These are phyloP conservation scores for Aspergillus texensis DNA, from an alignment of 2,329 filamentous ascomycete genomes.

Conservation along the genomic window DNA sequence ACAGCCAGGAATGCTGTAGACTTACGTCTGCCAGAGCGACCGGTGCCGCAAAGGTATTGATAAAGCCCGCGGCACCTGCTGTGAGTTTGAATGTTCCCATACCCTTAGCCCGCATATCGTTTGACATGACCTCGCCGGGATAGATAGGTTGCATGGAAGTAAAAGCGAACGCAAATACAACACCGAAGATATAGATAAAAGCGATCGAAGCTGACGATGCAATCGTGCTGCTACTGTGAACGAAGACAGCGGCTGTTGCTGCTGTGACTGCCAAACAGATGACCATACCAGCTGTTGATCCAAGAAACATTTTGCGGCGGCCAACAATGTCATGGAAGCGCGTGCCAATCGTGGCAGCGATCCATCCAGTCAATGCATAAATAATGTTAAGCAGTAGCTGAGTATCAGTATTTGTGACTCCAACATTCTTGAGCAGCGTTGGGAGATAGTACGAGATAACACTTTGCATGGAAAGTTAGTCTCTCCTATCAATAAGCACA, in stretches of 20 bases:
- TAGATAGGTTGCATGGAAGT: conserved; percentile 54
- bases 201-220: conserved; percentile 44
- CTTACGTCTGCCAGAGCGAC: conserved; percentile 12
- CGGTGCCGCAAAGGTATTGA: conserved; percentile 14
- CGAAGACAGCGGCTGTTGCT: neutral
- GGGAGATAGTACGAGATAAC: too few species aligned
- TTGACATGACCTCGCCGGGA: conserved; percentile 57
- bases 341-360: conserved; percentile 2
- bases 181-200: conserved; percentile 59
- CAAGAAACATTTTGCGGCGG: conserved; percentile 14
- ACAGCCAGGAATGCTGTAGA: neutral
- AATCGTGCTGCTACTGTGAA: too few species aligned
- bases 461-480: too few species aligned
- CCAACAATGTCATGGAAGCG: conserved; percentile 15
- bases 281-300: conserved; percentile 11
- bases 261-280: conserved; percentile 15
- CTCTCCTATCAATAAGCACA: too few species aligned
- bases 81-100: conserved; percentile 44
- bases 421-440: too few species aligned
- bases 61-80: conserved; percentile 13
- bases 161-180: conserved; percentile 51
- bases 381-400: too few species aligned
- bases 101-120: conserved; percentile 60
- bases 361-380: too few species aligned
- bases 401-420: too few species aligned